A percentile compares a stretch with the other conserved stretches of the same genome.
phyloP scores from a whole-genome alignment of 192 early-diverging fungal species.

The Coemansia sp. region DNA sequence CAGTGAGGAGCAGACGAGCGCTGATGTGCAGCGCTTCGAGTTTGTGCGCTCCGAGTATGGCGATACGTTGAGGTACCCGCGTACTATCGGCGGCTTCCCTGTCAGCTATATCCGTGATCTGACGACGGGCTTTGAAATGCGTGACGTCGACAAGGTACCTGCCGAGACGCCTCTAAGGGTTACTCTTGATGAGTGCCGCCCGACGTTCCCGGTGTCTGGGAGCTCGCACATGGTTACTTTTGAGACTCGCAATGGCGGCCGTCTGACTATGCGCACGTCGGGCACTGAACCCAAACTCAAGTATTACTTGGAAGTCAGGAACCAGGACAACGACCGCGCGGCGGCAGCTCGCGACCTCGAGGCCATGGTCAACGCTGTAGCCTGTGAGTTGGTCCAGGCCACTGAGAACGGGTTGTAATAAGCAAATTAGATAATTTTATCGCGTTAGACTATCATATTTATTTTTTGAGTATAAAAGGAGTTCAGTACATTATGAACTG shows the following conservation, averaged over 20 bases:
- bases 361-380: slow-evolving; percentile 58
- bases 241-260: slow-evolving; percentile 67
- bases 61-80: slow-evolving; percentile 71
- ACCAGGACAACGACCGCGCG: slow-evolving; percentile 40
- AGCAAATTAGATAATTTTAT: neutral
- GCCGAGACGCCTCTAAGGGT: neutral
- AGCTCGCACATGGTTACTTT: slow-evolving; percentile 94
- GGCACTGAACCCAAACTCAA: slow-evolving; percentile 95
- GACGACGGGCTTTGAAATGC: slow-evolving; percentile 85
- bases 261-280: slow-evolving; percentile 70
- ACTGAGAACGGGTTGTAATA: slow-evolving; percentile 30
- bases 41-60: slow-evolving; percentile 12
- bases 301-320: slow-evolving; percentile 74
- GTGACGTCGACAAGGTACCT: slow-evolving; percentile 42
- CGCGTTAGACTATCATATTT: neutral
- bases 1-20: slow-evolving; percentile 1
- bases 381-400: slow-evolving; percentile 47
- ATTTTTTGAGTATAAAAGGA: neutral
- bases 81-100: slow-evolving; percentile 65
- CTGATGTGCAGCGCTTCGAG: slow-evolving; percentile 23
- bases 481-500: slow-evolving; percentile 59
- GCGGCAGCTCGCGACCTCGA: slow-evolving; percentile 57
- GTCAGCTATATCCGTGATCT: slow-evolving; percentile 82
- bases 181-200: slow-evolving; percentile 48
- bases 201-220: slow-evolving; percentile 72